Percentiles rank a stretch among this genome's conserved stretches.
Evolutionary conservation across 495 filamentous ascomycete species (phyloP).

Genomic region (Podospora bellae-mahoneyi): DNA sequence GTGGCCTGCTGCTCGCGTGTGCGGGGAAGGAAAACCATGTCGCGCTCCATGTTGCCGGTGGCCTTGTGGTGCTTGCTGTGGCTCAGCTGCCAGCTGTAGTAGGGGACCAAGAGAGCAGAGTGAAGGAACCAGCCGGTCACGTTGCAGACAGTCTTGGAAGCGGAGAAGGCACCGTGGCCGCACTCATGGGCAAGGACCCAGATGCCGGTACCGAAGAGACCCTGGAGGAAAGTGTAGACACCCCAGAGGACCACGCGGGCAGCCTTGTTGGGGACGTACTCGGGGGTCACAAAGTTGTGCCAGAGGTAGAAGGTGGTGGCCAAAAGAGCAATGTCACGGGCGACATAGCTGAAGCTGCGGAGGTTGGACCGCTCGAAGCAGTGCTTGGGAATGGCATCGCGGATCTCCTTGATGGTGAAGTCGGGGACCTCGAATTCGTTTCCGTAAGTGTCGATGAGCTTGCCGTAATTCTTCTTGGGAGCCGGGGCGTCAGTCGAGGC

Average conservation of each 20-base stretch:
- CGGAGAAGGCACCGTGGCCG: slow-evolving; percentile 82
- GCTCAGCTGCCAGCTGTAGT: slow-evolving; percentile 91
- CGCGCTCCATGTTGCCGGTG: slow-evolving; percentile 89
- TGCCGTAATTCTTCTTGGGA: slow-evolving; percentile 36
- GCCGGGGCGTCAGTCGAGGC: slow-evolving; percentile 52
- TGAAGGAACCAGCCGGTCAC: slow-evolving; percentile 83
- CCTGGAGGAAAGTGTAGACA: slow-evolving; percentile 68
- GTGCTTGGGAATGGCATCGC: slow-evolving; percentile 76
- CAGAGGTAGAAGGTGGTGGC: slow-evolving; percentile 63
- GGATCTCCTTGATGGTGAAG: slow-evolving; percentile 77
- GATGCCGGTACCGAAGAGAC: slow-evolving; percentile 71
- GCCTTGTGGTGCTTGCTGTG: slow-evolving; percentile 96
- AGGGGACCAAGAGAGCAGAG: slow-evolving; percentile 77
- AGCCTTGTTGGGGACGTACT: slow-evolving; percentile 57
- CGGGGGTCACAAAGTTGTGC: slow-evolving; percentile 59
- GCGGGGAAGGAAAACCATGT: slow-evolving; percentile 96
- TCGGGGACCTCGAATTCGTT: slow-evolving; percentile 72
- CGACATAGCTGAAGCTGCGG: slow-evolving; percentile 61
- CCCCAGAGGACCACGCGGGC: slow-evolving; percentile 60
- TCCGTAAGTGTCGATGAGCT: slow-evolving; percentile 69
- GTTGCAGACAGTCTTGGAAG: slow-evolving; percentile 76
- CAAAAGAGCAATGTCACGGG: slow-evolving; percentile 63
- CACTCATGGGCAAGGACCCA: slow-evolving; percentile 90
- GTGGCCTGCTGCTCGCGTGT: slow-evolving; percentile 72
- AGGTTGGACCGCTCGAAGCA: slow-evolving; percentile 71